Evolutionary conservation across 371 early-diverging fungal species (phyloP), one percentile per base, ranked within the genome.

Genomic region (Lichtheimia ornata): DNA sequence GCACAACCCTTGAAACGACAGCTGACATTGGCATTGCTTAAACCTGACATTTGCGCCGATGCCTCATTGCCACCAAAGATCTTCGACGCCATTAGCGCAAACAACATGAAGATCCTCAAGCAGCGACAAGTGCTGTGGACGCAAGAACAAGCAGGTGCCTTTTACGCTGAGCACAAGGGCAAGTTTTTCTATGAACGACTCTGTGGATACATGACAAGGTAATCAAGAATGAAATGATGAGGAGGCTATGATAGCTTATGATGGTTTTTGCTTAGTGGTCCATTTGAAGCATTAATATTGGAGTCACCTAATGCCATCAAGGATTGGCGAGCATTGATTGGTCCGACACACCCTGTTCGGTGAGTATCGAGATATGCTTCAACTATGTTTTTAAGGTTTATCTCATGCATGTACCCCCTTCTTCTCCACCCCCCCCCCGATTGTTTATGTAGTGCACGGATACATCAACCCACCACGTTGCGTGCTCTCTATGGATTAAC

Each of bases 1-100:
- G 57, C 57, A 44, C 15, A 24, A 13, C 24, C 57, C 35, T n/a
- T 25, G 24, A 30, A 58, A 20, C 15, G 53, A 24, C 82, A 87
- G 45, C 60, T 87, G 9, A 92, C 92, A 2, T 73, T 92, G 54
- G 92, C 91, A 3, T 64, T 92, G 47, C 68, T 92, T 50, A 92
- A 92, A 63, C 93, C 93, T 9, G 93, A 92, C 67, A 74, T 92
- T 50, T 84, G 85, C 56, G 88, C 90, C 7, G 83, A 90, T 69
- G 77, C 84, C 5, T 54, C 65, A 17, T 62, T 81, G n/a, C 66
- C 67, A 41, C 70, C 71, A 0, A 70, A 69, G 52, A 74, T 81
- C 18, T 63, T 62, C 50, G 55, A 75, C 28, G 76, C 75, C 12
- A 81, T 86, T 69, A 44, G 65, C n/a, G 62, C 73, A n/a, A 71